Conservation (phyloP, 139 green algal genomes). For the Haematococcus sp. region DNA sequence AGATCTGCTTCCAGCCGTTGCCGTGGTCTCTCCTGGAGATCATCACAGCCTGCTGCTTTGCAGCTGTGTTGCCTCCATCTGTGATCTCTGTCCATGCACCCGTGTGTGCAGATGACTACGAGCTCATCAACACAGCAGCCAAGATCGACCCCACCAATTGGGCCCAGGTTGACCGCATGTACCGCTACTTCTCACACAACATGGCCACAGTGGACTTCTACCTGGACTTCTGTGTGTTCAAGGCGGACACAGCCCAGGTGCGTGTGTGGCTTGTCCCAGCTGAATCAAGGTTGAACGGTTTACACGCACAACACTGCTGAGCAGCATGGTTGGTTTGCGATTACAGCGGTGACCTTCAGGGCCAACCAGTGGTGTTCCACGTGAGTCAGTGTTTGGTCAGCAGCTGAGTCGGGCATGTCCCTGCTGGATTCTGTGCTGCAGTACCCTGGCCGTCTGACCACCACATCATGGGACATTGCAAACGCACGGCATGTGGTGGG, state of each 20-base stretch:
- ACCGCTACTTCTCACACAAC: slow-evolving; percentile 45
- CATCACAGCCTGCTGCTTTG: neutral
- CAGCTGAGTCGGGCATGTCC: too few relatives aligned
- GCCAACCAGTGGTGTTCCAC: too few relatives aligned
- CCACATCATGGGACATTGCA: too few relatives aligned
- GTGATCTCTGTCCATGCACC: neutral
- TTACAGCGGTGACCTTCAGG: slow-evolving; percentile 19
- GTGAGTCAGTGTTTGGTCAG: too few relatives aligned
- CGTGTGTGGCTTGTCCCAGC: too few relatives aligned
- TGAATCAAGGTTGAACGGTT: too few relatives aligned
- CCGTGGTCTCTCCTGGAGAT: neutral
- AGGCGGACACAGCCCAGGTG: slow-evolving; percentile 40
- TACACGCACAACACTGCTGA: neutral
- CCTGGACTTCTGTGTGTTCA: slow-evolving; percentile 43
- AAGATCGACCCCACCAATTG: slow-evolving; percentile 53
- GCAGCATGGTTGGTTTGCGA: neutral
- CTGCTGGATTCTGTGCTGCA: too few relatives aligned
- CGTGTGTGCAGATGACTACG: slow-evolving; percentile 15
- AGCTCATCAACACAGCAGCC: slow-evolving; percentile 18
- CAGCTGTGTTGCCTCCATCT: too few relatives aligned
- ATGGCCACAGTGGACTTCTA: slow-evolving; percentile 48
- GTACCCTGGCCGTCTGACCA: too few relatives aligned
- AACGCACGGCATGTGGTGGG: too few relatives aligned
- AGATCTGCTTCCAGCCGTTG: neutral
- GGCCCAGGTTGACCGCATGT: slow-evolving; percentile 30